Conservation (phyloP, 305 asterid genomes). For the Nicotiana rustica region DNA sequence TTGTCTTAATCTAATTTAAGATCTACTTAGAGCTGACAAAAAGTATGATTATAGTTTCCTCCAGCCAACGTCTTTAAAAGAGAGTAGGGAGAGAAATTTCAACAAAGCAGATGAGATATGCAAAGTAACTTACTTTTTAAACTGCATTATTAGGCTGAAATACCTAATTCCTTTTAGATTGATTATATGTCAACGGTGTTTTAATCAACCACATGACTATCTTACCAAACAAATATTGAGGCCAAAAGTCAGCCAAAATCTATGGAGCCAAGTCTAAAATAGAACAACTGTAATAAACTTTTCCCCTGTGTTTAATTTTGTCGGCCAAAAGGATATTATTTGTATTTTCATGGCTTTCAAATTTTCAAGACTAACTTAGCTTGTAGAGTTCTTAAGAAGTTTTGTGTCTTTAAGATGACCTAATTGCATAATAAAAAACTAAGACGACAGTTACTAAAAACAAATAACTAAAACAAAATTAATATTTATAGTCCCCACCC, state of each 20-base stretch:
- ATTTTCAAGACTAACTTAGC: too few relatives aligned
- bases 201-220: constrained; percentile 41
- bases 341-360: too few relatives aligned
- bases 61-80: not conserved
- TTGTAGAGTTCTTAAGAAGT: too few relatives aligned
- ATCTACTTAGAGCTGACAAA: not conserved
- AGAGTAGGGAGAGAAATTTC: not conserved
- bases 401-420: too few relatives aligned
- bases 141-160: not conserved
- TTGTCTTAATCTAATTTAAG: not conserved
- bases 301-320: constrained; percentile 29
- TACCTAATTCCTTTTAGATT: constrained; percentile 17
- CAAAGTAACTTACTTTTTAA: not conserved
- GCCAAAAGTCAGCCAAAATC: constrained; percentile 35
- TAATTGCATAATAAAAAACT: too few relatives aligned
- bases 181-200: constrained; percentile 19
- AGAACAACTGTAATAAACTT: constrained; percentile 37
- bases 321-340: constrained; percentile 25
- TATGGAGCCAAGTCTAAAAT: constrained; percentile 18
- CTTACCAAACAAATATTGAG: constrained; percentile 33
- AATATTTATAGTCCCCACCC: too few relatives aligned
- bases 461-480: too few relatives aligned
- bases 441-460: too few relatives aligned
- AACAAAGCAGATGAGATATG: constrained; percentile 12
- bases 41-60: not conserved